Evolutionary conservation across 345 rosid species (phyloP).

Genomic region (Eucalyptus globulus): DNA sequence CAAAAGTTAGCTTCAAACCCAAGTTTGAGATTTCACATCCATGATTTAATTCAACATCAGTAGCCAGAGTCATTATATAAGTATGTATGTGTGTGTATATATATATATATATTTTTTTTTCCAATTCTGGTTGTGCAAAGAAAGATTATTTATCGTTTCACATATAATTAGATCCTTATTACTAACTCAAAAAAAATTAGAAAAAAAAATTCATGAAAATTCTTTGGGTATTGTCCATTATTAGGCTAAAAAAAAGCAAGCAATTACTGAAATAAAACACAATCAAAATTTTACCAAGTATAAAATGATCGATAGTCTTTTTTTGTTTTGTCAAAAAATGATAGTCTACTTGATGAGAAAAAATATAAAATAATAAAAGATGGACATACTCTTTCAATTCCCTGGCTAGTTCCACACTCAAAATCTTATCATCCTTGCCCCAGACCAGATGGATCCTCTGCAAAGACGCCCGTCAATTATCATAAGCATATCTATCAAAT

Average conservation of each 20-base stretch:
- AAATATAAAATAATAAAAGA: background rate
- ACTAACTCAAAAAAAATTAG: background rate
- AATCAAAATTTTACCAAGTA: background rate
- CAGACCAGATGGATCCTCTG: slow-evolving; percentile 14
- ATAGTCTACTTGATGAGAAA: background rate
- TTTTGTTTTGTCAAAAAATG: no score
- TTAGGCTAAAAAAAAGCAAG: background rate
- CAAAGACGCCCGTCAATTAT: background rate
- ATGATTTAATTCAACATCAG: background rate
- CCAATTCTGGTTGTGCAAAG: background rate
- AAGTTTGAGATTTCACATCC: background rate
- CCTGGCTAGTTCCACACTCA: background rate
- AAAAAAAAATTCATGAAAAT: background rate
- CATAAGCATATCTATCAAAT: background rate
- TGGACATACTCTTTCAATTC: background rate
- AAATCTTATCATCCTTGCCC: slow-evolving; percentile 8
- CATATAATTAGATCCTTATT: background rate
- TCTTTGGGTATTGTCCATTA: background rate
- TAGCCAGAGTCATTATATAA: background rate
- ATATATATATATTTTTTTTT: background rate
- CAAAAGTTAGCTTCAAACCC: background rate
- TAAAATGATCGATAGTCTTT: background rate
- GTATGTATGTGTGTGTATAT: rapidly evolving
- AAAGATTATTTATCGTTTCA: background rate
- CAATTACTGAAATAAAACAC: background rate